Conservation (phyloP, 148 eudicot genomes). For the Linanthus parryae region DNA sequence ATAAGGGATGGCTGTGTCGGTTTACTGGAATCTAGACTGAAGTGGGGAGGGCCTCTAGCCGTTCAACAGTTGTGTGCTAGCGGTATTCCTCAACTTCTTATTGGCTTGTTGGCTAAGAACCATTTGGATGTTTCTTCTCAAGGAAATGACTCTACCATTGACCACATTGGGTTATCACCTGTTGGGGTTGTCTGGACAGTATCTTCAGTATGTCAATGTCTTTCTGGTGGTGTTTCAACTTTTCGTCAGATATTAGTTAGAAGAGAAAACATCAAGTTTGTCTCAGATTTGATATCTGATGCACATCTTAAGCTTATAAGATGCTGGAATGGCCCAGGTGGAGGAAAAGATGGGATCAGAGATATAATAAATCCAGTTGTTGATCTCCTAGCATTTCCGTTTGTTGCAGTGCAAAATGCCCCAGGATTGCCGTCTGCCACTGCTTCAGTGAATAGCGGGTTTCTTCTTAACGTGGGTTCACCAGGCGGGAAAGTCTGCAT, state of each 20-base stretch:
- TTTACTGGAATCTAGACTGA: constrained; percentile 70
- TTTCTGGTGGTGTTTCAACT: constrained; percentile 72
- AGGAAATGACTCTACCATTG: constrained; percentile 28
- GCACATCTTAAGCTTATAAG: constrained; percentile 63
- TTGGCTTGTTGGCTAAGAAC: constrained; percentile 51
- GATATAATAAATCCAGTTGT: constrained; percentile 69
- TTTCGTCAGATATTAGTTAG: constrained; percentile 74
- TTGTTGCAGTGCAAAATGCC: constrained; percentile 81
- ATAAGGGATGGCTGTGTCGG: constrained; percentile 89
- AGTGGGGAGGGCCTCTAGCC: constrained; percentile 88
- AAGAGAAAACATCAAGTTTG: constrained; percentile 55
- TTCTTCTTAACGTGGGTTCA: constrained; percentile 74
- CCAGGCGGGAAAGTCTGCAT: constrained; percentile 85
- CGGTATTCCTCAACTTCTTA: constrained; percentile 86
- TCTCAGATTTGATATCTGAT: constrained; percentile 66
- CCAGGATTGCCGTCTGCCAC: constrained; percentile 72
- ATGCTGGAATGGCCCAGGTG: constrained; percentile 84
- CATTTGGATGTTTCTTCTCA: constrained; percentile 27
- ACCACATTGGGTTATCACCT: constrained; percentile 72
- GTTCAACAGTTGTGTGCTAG: constrained; percentile 90
- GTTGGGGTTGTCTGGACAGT: constrained; percentile 82
- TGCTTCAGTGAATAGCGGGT: constrained; percentile 90
- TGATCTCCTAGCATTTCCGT: constrained; percentile 93
- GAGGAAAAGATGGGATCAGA: constrained; percentile 67
- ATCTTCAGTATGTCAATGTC: constrained; percentile 83